Evolutionary conservation across 106 monocot genomes (phyloP).

Genomic region (Narthecium ossifragum): DNA sequence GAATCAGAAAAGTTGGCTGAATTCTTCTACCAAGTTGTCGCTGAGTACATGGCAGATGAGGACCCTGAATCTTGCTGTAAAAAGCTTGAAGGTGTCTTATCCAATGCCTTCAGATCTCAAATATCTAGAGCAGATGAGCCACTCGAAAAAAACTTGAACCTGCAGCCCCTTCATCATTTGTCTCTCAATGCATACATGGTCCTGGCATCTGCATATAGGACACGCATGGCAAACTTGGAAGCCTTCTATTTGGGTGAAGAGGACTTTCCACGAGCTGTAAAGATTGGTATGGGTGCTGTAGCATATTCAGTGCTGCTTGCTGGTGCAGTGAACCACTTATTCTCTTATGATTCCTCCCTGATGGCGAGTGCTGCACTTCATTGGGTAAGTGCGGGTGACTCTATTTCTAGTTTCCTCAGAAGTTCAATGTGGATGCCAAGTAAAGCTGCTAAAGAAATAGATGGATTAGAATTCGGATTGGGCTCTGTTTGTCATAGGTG

Average conservation of each 20-base stretch:
- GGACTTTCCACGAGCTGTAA: constrained; percentile 5
- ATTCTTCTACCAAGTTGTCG: constrained; percentile 44
- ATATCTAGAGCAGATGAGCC: constrained; percentile 2
- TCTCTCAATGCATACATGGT: constrained; percentile 55
- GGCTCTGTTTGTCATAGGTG: constrained; percentile 1
- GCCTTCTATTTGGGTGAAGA: constrained; percentile 2
- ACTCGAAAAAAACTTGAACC: constrained; percentile 15
- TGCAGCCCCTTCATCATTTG: constrained; percentile 75
- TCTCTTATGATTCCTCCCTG: constrained; percentile 58
- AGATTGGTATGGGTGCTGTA: constrained; percentile 42
- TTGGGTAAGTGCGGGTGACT: constrained; percentile 57
- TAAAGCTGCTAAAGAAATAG: neutral
- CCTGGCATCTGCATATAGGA: constrained; percentile 58
- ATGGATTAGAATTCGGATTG: constrained; percentile 2
- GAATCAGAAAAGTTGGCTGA: constrained; percentile 26
- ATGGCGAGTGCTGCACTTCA: constrained; percentile 38
- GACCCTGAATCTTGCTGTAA: constrained; percentile 46
- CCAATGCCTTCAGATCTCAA: constrained; percentile 12
- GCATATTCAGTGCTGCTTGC: constrained; percentile 68
- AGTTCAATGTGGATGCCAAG: neutral
- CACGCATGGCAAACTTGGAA: constrained; percentile 9
- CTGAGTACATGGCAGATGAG: constrained; percentile 43
- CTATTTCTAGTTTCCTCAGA: constrained; percentile 36
- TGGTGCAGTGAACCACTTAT: constrained; percentile 43
- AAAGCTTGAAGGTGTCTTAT: constrained; percentile 56